Evolutionary conservation across 768 basidiomycete genomes (phyloP), one percentile per base, ranked within the genome.

Genomic region (Trametes punicea): DNA sequence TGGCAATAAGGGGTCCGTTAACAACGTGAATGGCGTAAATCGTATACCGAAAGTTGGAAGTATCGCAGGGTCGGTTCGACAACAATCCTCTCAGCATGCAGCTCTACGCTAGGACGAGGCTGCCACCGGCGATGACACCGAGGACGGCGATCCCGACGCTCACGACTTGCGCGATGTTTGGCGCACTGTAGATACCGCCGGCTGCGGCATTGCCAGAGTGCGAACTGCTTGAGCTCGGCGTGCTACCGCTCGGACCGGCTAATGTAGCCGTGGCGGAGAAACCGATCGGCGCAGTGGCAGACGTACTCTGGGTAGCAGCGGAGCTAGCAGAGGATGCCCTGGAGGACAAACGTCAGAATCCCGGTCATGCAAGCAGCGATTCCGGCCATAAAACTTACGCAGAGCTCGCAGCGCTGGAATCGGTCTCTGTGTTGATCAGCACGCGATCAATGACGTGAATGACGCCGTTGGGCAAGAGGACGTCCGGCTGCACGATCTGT

Each of bases 391-490:
- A 31, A 5, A 74, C 81, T 65, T 65, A 85, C 83, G 82, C 83
- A 53, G 78, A 75, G 42, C 68, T 73, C 5, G 84, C 85, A 0
- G 75, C 77, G 4, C 61, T 60, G 8, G 73, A 41, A 64, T 85
- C 69, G 2, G 56, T 61, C 6, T 74, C 66, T 3, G 74, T 71
- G 66, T 82, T 76, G 15, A 81, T 38, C 29, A 88, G 73, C 9
- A 84, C 81, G 16, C 70, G 62, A 60, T 85, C 74, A 56, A 87
- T 77, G 38, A 85, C 66, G 66, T 90, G 87, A 8, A 87, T 67
- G 38, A 90, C 89, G 42, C 88, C 88, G 59, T 90, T 90, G 16
- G 75, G 65, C 23, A 81, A 67, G 61, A 90, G 71, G 5, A 87
- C 74, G 65, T 90, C 85, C 13, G 80, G 67, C 47, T 75, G 74